Evolutionary conservation across 2,329 filamentous ascomycete species (phyloP).

Genomic region (Aspergillus chevalieri): DNA sequence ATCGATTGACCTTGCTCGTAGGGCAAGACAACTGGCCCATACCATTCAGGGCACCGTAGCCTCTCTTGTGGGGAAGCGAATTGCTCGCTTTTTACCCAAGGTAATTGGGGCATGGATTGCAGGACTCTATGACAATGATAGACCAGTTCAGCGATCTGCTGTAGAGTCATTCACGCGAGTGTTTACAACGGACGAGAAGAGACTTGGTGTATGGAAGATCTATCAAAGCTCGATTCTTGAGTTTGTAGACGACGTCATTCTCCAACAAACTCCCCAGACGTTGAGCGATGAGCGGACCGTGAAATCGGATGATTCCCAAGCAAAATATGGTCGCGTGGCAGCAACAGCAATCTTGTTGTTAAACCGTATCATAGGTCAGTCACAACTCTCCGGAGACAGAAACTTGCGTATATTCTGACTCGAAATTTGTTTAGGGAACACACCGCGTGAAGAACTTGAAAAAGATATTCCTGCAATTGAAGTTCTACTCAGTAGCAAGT

Average conservation of each 20-base stretch:
- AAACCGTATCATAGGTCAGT: slow-evolving; percentile 47
- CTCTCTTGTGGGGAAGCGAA: slow-evolving; percentile 63
- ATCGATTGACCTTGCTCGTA: slow-evolving; percentile 82
- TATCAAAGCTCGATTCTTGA: slow-evolving; percentile 77
- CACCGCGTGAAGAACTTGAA: slow-evolving; percentile 46
- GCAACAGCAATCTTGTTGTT: slow-evolving; percentile 53
- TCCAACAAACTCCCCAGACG: slow-evolving; percentile 70
- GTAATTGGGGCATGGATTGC: slow-evolving; percentile 87
- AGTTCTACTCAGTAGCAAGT: slow-evolving; percentile 57
- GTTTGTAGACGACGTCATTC: slow-evolving; percentile 71
- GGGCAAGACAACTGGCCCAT: slow-evolving; percentile 83
- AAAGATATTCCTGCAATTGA: slow-evolving; percentile 60
- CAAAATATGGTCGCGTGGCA: slow-evolving; percentile 78
- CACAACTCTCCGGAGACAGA: background rate
- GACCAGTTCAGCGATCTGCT: slow-evolving; percentile 67
- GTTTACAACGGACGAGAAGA: slow-evolving; percentile 74
- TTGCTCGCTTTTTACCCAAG: slow-evolving; percentile 70
- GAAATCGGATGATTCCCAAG: slow-evolving; percentile 73
- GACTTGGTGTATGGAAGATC: slow-evolving; percentile 67
- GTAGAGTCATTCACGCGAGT: slow-evolving; percentile 68
- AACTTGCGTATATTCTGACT: slow-evolving; percentile 8
- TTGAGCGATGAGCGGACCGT: slow-evolving; percentile 85
- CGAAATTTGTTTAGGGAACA: slow-evolving; percentile 21
- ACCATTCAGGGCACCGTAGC: slow-evolving; percentile 61
- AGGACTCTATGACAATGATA: slow-evolving; percentile 80